Base-by-base conservation (phyloP, 2,329 filamentous ascomycete species). In the Plectosphaerella plurivora region DNA sequence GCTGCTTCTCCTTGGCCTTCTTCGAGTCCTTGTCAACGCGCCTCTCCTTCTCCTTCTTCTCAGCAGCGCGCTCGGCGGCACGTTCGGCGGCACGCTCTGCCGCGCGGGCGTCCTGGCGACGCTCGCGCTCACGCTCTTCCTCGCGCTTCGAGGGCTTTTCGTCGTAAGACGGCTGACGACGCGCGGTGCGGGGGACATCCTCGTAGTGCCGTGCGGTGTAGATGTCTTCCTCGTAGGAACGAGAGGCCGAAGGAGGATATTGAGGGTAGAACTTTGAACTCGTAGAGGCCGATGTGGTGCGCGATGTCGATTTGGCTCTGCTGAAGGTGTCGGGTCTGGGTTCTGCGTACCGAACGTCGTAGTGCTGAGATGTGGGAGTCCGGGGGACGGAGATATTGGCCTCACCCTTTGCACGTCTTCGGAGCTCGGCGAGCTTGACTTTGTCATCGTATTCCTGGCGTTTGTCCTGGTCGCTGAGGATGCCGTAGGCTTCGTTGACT, bases 401-500 rank as follows among this genome's bases (percentile, higher is more conserved):
- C 9, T 52, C 50, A 57, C 67, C 66, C 61, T 73, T 69, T 50
- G 63, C 61, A 14, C 45, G 45, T 68, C 81, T 83, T 65, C 80
- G 80, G 62, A 90, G 71, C 65, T 86, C 82, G 49, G 81, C 82
- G 56, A 92, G 69, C 61, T 78, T 83, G 56, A 87, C 76, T 65
- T 86, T 81, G 50, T 91, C 84, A 70, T 97, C 91, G 68, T 97
- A 96, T 59, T 85, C 84, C 53, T 75, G 71, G 54, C 90, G 79
- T 65, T 86, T 83, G 7, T 74, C 77, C 25, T 93, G 88, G 65
- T 97, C 87, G 63, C 84, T 89, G 55, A 99, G 82, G 28, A 94
- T 77, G 70, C 97, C 94, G 71, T 96, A 99, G 49, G 94, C 92
- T 62, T 92, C 84, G 68, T 97, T 92, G 35, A 97, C 89, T 66